A percentile compares a stretch with the other conserved stretches of the same genome.
Evolutionary conservation across 306 rosid genomes (phyloP).

Genomic region (Benincasa hispida): DNA sequence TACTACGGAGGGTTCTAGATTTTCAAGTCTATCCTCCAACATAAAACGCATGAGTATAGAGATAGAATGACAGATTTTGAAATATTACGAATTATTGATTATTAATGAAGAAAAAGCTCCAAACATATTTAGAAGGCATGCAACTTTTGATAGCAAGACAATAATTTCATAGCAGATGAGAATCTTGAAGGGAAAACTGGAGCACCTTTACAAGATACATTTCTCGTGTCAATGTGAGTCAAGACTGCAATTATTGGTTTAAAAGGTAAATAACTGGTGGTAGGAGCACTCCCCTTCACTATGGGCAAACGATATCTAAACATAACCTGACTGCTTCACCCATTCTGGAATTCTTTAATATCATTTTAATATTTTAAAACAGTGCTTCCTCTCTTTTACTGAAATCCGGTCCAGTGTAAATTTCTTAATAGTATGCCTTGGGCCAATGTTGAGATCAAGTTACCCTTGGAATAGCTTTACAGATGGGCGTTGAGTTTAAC

Average conservation of each 20-base stretch:
- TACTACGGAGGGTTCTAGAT: not conserved
- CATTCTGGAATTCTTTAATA: conserved; percentile 10
- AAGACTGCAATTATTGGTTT: conserved; percentile 31
- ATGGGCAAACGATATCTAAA: conserved; percentile 42
- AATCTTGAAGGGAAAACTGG: not conserved
- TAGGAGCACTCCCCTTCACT: conserved; percentile 49
- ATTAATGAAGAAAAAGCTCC: not conserved
- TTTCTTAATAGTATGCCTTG: not conserved
- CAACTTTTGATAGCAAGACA: not conserved
- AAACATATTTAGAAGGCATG: not conserved
- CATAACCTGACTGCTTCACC: conserved; percentile 1
- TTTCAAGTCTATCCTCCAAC: not conserved
- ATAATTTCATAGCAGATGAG: not conserved
- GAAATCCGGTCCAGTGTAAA: not conserved
- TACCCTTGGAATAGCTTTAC: not conserved
- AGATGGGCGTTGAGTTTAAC: not conserved
- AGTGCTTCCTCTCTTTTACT: not conserved
- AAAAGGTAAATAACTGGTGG: conserved; percentile 44
- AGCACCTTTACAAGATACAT: not conserved
- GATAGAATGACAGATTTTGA: not conserved
- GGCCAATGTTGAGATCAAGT: not conserved
- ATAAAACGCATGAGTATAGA: not conserved
- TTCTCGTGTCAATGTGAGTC: conserved; percentile 43
- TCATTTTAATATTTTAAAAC: not conserved
- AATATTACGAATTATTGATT: not conserved